Evolutionary conservation across 2,329 filamentous ascomycete species (phyloP), one percentile per base, ranked within the genome.

Genomic region (Colletotrichum sublineola): DNA sequence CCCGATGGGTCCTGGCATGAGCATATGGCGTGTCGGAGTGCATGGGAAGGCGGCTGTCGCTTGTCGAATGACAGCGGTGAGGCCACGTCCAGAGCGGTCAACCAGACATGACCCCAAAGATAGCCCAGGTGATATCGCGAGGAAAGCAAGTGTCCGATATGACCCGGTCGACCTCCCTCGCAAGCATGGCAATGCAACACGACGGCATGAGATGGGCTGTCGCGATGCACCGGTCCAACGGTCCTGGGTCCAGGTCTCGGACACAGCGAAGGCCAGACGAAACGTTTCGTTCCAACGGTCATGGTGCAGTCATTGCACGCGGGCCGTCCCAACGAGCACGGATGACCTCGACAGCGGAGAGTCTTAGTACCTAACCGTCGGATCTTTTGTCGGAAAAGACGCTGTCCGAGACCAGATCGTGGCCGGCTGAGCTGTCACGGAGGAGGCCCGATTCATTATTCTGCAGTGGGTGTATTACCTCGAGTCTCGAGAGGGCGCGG

Each of bases 41-140:
- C 46, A 33, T n/a, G 56, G 46, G 38, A 46, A 44, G 20, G 15
- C n/a, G 46, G 56, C 48, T 71, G 56, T 46, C 18, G 14, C 24
- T 48, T 50, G 44, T 29, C 53, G 67, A 65, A 42, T 29, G 66
- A 48, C 44, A 24, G 70, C 70, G 66, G 66, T 65, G 67, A 70
- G 66, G 64, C 46, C 29, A 33, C 12, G 5, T 55, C 36, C 40
- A 44, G 33, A 52, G 67, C 44, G 62, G 33, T 33, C 61, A 69
- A 50, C 57, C 11, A 48, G 40, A n/a, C 40, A n/a, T 40, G 38
- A 20, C 42, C 40, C 46, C 8, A 18, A 31, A 29, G 20, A 29
- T 14, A 20, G 20, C 31, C n/a, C 40, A 36, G 29, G 18, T 46
- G 63, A 57, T 20, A 58, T 66, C 31, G 40, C 24, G n/a, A 46